Base-by-base conservation (phyloP, 2,329 filamentous ascomycete species). In the Pseudogymnoascus sp. region DNA sequence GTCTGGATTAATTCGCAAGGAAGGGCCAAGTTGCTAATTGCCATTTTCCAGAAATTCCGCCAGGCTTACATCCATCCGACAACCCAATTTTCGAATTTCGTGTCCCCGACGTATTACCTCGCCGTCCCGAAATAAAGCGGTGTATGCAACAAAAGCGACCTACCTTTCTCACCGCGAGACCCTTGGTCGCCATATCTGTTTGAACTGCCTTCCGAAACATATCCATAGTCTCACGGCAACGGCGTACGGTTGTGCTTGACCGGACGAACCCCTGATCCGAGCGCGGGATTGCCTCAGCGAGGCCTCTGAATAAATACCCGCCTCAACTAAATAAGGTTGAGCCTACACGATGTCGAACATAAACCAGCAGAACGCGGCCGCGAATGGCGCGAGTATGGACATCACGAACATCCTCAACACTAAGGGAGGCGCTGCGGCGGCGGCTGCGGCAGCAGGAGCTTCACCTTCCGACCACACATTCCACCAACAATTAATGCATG, bases 351-450 rank as follows among this genome's bases (percentile, higher is more conserved):
- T 62, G 37, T 29, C 60, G 59, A 60, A 60, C n/a, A 40, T 60
- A 26, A 60, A 60, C 59, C 44, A 50, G 40, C 61, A 60, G 35
- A 56, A 33, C 29, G 19, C 19, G 29, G 37, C 61, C 37, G 31
- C 26, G 35, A 63, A 60, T 26, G 62, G 67, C 59, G 59, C 59
- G 35, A 63, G 53, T 37, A 75, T 75, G 73, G 73, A 75, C 53
- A 74, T 75, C 65, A 74, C 73, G 61, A 70, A 74, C 60, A 75
- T 75, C 33, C 72, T 75, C 37, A 74, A 75, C 65, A 68, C 71
- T 6, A 74, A 74, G 65, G 71, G 70, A n/a, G 65, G 56, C 44
- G 70, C 70, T 67, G 70, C 65, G n/a, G 70, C 67, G 17, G 67
- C 68, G 11, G 71, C 68, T 11, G 71, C 70, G 26, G 70, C 69